Evolutionary conservation across 139 green algal species (phyloP).

Genomic region (Pleodorina starrii): DNA sequence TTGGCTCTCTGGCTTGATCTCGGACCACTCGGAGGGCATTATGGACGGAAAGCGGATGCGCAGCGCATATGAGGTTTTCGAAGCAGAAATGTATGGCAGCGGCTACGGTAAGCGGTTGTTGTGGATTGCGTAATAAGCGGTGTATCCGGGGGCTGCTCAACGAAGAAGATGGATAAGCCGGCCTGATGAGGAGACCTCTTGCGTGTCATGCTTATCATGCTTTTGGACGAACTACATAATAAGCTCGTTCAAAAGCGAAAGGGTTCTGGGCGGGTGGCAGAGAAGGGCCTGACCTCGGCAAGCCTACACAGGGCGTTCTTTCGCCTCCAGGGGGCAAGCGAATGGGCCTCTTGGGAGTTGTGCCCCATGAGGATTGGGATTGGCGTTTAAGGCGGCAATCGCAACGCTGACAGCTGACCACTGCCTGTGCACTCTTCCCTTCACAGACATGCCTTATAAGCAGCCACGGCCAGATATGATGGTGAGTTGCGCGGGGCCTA

Average conservation of each 20-base stretch:
- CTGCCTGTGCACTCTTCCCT: not conserved
- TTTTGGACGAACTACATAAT: not conserved
- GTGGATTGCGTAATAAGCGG: not conserved
- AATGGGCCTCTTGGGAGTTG: too few species aligned
- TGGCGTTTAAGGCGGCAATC: too few species aligned
- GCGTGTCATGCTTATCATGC: not conserved
- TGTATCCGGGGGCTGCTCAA: not conserved
- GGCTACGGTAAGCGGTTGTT: slow-evolving; percentile 1
- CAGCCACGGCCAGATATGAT: slow-evolving; percentile 12
- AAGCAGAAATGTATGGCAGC: not conserved
- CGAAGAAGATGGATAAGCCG: not conserved
- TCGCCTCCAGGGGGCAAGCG: too few species aligned
- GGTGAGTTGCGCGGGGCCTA: not conserved
- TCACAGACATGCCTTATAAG: slow-evolving; percentile 28
- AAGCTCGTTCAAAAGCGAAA: not conserved
- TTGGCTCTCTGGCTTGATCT: too few species aligned
- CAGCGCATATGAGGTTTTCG: not conserved
- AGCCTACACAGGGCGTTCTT: not conserved
- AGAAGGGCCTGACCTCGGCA: not conserved
- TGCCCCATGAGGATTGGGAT: too few species aligned
- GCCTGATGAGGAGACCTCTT: not conserved
- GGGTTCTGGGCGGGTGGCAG: too few species aligned
- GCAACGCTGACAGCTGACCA: not conserved
- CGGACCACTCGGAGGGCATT: too few species aligned
- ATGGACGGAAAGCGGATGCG: slow-evolving; percentile 31